These are phyloP conservation scores for Marchantia polymorpha DNA, from an alignment of 225 moss, liverwort and hornwort species.

Conservation along the genomic window DNA sequence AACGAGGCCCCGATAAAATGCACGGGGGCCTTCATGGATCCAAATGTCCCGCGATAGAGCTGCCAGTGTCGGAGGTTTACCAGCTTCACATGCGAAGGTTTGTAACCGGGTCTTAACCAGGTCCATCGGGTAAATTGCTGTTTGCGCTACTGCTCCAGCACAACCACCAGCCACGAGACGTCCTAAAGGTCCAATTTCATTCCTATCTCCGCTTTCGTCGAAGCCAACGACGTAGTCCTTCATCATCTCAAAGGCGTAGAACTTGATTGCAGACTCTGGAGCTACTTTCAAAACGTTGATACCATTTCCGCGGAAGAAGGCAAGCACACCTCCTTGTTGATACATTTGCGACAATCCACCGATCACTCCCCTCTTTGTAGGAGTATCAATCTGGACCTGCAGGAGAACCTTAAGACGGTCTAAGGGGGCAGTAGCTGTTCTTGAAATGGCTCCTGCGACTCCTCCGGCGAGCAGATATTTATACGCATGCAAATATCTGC, in stretches of 20 bases:
- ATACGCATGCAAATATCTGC: conserved; percentile 59
- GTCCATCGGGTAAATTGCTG: conserved; percentile 86
- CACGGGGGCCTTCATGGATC: conserved; percentile 72
- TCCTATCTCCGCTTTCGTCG: conserved; percentile 47
- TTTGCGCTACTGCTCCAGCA: conserved; percentile 94
- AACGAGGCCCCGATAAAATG: conserved; percentile 76
- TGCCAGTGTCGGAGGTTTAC: conserved; percentile 53
- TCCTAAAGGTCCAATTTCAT: conserved; percentile 71
- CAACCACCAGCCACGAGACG: conserved; percentile 76
- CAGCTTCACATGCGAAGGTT: conserved; percentile 51
- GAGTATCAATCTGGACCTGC: conserved; percentile 68
- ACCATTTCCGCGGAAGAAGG: conserved; percentile 91
- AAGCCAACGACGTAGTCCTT: conserved; percentile 65
- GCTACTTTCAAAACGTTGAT: conserved; percentile 86
- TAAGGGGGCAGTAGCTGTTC: conserved; percentile 88
- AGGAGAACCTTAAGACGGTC: conserved; percentile 97
- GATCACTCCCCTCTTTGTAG: conserved; percentile 54
- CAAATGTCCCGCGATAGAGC: conserved; percentile 70
- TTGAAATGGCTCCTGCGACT: conserved; percentile 83
- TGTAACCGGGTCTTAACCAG: conserved; percentile 92
- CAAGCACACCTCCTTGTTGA: conserved; percentile 61
- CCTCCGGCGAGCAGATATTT: conserved; percentile 89
- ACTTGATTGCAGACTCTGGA: conserved; percentile 91
- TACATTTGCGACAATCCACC: conserved; percentile 76
- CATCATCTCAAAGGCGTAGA: conserved; percentile 80